Conservation (phyloP, 2,329 filamentous ascomycete genomes). For the Xylaria sp. region DNA sequence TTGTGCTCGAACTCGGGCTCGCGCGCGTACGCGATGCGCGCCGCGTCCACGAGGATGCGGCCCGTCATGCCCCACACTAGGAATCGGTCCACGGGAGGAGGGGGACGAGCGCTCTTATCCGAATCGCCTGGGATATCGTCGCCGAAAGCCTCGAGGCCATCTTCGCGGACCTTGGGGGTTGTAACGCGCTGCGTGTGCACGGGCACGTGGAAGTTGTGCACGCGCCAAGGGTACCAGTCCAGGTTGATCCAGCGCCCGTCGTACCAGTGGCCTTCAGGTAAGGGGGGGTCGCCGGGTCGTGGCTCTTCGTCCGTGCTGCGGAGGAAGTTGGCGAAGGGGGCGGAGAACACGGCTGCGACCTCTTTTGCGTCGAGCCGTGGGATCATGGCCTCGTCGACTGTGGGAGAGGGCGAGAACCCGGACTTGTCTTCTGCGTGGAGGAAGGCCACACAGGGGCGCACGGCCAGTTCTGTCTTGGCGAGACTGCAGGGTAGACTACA, state of each 20-base stretch:
- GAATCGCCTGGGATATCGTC: conserved; percentile 27
- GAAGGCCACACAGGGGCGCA: conserved; percentile 78
- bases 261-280: conserved; percentile 75
- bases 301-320: conserved; percentile 61
- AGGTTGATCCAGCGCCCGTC: conserved; percentile 80
- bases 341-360: conserved; percentile 92
- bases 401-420: conserved; percentile 41
- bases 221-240: conserved; percentile 77
- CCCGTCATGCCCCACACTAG: conserved; percentile 96
- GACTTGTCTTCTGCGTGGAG: conserved; percentile 65
- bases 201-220: conserved; percentile 94
- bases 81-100: conserved; percentile 63
- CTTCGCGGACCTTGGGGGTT: conserved; percentile 52
- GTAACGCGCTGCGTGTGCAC: conserved; percentile 72
- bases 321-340: conserved; percentile 85
- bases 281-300: conserved; percentile 42
- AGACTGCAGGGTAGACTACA: conserved; percentile 81
- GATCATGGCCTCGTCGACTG: conserved; percentile 73
- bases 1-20: conserved; percentile 84
- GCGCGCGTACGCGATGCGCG: conserved; percentile 80
- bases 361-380: conserved; percentile 86
- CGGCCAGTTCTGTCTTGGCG: conserved; percentile 74
- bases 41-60: conserved; percentile 85
- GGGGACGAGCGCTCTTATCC: conserved; percentile 48
- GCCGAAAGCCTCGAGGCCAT: conserved; percentile 33